These are phyloP conservation scores for Artemisia argyi DNA, from an alignment of 129 eudicot species.

Conservation along the genomic window DNA sequence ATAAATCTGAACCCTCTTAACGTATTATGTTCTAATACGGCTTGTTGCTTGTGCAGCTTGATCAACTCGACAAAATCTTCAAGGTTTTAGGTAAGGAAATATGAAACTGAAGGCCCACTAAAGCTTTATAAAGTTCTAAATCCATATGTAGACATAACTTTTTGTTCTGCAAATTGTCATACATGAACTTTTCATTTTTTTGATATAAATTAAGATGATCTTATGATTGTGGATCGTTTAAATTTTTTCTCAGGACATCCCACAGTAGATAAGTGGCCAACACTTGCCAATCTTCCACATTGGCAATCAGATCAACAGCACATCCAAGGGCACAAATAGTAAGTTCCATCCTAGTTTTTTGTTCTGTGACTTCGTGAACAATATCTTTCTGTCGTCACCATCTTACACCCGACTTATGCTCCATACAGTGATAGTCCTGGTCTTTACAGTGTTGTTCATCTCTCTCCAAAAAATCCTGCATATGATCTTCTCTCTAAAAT, in stretches of 20 bases:
- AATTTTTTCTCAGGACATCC: slow-evolving; percentile 73
- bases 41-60: slow-evolving; percentile 60
- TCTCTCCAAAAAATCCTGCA: slow-evolving; percentile 82
- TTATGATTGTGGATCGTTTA: slow-evolving; percentile 9
- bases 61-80: slow-evolving; percentile 96
- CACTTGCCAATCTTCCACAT: slow-evolving; percentile 89
- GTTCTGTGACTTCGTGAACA: not conserved
- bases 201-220: slow-evolving; percentile 12
- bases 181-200: slow-evolving; percentile 4
- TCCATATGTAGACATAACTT: not conserved
- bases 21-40: slow-evolving; percentile 11
- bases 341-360: slow-evolving; percentile 30
- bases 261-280: slow-evolving; percentile 93
- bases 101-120: not conserved
- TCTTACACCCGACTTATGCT: slow-evolving; percentile 17
- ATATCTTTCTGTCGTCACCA: not conserved
- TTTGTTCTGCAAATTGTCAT: slow-evolving; percentile 16
- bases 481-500: slow-evolving; percentile 96
- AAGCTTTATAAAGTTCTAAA: slow-evolving; percentile 4
- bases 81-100: slow-evolving; percentile 77
- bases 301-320: slow-evolving; percentile 86
- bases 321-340: slow-evolving; percentile 95
- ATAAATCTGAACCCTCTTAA: too few relatives aligned
- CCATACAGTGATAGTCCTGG: slow-evolving; percentile 88
- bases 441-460: slow-evolving; percentile 86